Percentiles rank a stretch among this genome's conserved stretches.
These are phyloP conservation scores for Naumovozyma dairenensis DNA, from an alignment of 805 yeast genomes.

Conservation along the genomic window DNA sequence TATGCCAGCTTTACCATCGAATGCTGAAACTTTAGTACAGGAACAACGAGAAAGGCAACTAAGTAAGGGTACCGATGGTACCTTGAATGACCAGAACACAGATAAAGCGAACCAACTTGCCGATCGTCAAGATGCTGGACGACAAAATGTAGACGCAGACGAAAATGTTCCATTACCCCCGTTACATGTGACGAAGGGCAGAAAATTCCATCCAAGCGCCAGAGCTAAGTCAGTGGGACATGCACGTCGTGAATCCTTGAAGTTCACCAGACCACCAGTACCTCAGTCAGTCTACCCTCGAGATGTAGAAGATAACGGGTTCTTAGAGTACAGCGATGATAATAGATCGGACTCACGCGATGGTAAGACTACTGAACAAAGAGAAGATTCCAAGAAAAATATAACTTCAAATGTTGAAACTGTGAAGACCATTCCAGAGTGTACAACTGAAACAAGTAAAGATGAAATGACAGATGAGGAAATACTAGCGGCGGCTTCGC, in stretches of 20 bases:
- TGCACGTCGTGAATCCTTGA: conserved; percentile 51
- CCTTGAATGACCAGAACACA: conserved; percentile 1
- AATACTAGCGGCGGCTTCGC: conserved; percentile 38
- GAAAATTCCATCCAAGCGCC: conserved; percentile 63
- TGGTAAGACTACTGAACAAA: conserved; percentile 5
- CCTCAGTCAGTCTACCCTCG: conserved; percentile 18
- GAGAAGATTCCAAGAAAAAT: conserved; percentile 3
- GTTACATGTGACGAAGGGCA: conserved; percentile 19
- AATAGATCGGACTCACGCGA: conserved; percentile 49
- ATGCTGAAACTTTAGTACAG: conserved; percentile 27
- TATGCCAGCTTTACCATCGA: conserved; percentile 28
- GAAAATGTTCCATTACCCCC: conserved; percentile 20
- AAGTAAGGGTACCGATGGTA: conserved; percentile 7
- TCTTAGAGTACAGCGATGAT: conserved; percentile 35
- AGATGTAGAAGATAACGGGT: conserved; percentile 36
- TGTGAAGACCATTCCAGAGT: conserved; percentile 7
- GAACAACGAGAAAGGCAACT: conserved; percentile 23
- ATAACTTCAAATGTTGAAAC: conserved; percentile 12
- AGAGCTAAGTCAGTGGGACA: conserved; percentile 76
- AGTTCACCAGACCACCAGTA: conserved; percentile 28
- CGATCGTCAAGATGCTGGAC: conserved; percentile 2
- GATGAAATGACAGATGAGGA: conserved; percentile 38
- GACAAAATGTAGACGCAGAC: conserved; percentile 5
- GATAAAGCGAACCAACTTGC: neutral
- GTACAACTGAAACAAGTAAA: conserved; percentile 3